A percentile compares a stretch with the other conserved stretches of the same genome.
Conservation (phyloP, 306 rosid genomes). For the Purshia tridentata region DNA sequence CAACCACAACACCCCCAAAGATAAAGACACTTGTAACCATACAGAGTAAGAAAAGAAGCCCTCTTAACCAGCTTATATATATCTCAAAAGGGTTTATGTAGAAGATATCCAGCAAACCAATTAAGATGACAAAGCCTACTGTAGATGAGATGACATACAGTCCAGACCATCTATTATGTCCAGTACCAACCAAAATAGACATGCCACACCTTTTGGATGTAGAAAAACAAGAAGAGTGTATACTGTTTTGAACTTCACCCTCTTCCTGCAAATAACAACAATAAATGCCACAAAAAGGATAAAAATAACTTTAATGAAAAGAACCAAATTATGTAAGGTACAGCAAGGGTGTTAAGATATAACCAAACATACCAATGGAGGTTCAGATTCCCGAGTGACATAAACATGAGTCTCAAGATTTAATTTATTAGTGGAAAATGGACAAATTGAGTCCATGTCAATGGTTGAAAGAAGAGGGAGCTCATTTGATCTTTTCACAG, state of each 20-base stretch:
- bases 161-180: constrained; percentile 77
- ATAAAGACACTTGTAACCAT: constrained; percentile 66
- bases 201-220: constrained; percentile 42
- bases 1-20: constrained; percentile 77
- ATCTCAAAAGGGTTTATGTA: constrained; percentile 63
- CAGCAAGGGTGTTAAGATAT: constrained; percentile 8
- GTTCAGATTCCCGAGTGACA: constrained; percentile 78
- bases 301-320: not conserved
- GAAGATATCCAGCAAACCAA: constrained; percentile 46
- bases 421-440: constrained; percentile 51
- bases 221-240: constrained; percentile 43
- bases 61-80: constrained; percentile 77
- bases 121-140: constrained; percentile 53
- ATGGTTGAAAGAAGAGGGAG: constrained; percentile 72
- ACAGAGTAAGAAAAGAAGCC: constrained; percentile 57
- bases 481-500: constrained; percentile 73
- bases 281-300: constrained; percentile 21
- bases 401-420: constrained; percentile 55
- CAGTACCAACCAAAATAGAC: constrained; percentile 84
- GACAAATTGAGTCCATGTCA: constrained; percentile 69
- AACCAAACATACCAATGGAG: constrained; percentile 64
- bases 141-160: constrained; percentile 69
- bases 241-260: constrained; percentile 46
- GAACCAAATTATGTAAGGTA: not conserved
- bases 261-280: constrained; percentile 60